A percentile compares a stretch with the other conserved stretches of the same genome.
Conservation (phyloP, 306 rosid species). For the Citrullus mucosospermus region DNA sequence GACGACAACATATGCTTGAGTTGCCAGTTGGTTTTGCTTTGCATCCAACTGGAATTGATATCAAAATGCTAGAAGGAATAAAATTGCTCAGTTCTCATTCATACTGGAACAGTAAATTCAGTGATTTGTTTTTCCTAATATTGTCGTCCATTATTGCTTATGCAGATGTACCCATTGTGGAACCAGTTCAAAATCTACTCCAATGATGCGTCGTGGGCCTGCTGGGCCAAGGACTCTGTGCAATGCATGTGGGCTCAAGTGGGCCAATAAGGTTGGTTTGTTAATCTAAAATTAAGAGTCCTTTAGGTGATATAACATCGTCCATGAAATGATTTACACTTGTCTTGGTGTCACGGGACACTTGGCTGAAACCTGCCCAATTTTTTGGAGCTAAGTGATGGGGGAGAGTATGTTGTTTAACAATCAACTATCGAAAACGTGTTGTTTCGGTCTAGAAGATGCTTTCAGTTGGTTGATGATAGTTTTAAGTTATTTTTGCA, state of each 20-base stretch:
- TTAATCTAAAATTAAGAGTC: background rate
- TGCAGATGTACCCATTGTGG: constrained; percentile 44
- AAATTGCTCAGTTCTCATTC: background rate
- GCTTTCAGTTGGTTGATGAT: background rate
- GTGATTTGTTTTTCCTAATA: background rate
- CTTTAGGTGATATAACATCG: background rate
- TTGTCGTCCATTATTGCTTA: background rate
- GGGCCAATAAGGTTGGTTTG: constrained; percentile 43
- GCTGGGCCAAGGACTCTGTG: constrained; percentile 41
- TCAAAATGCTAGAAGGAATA: background rate
- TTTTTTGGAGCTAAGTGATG: background rate
- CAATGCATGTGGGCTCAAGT: constrained; percentile 47
- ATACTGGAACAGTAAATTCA: background rate
- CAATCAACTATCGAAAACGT: background rate
- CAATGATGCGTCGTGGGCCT: constrained; percentile 57
- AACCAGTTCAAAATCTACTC: constrained; percentile 38
- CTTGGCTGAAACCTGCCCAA: background rate
- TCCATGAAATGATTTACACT: background rate
- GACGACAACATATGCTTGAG: background rate
- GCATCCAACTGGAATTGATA: background rate
- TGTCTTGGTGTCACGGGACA: background rate
- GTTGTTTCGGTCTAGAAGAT: background rate
- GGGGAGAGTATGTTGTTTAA: background rate
- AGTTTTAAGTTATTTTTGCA: background rate
- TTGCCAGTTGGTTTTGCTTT: background rate